Evolutionary conservation across 2,329 filamentous ascomycete species (phyloP).

Genomic region (Phialophora macrospora): DNA sequence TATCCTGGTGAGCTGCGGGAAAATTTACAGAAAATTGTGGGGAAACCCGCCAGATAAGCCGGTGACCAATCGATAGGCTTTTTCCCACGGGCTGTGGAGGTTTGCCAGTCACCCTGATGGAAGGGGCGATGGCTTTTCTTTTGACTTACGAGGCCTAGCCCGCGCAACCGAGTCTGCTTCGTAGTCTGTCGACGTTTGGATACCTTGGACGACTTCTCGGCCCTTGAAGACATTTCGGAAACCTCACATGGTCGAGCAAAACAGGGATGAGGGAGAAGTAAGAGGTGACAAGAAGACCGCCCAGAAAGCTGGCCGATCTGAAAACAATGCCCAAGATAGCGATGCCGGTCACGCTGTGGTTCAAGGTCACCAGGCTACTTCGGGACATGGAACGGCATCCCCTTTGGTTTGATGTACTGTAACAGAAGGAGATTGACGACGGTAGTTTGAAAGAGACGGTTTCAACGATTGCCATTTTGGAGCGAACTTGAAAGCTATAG

Average conservation of each 20-base stretch:
- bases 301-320: background rate
- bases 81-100: background rate
- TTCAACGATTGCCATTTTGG: background rate
- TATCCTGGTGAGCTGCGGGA: slow-evolving; percentile 2
- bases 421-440: background rate
- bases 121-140: background rate
- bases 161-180: background rate
- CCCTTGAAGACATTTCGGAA: too few species aligned
- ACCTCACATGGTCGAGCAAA: too few species aligned
- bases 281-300: background rate
- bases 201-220: background rate
- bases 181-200: background rate
- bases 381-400: background rate
- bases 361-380: background rate
- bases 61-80: background rate
- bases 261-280: background rate
- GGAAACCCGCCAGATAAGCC: background rate
- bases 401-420: background rate
- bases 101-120: background rate
- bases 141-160: background rate
- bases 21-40: slow-evolving; percentile 10
- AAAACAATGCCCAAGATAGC: background rate
- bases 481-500: background rate
- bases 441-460: background rate
- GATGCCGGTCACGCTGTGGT: background rate